Evolutionary conservation across 163 green algal species (phyloP).

Genomic region (Chlorella variabilis): DNA sequence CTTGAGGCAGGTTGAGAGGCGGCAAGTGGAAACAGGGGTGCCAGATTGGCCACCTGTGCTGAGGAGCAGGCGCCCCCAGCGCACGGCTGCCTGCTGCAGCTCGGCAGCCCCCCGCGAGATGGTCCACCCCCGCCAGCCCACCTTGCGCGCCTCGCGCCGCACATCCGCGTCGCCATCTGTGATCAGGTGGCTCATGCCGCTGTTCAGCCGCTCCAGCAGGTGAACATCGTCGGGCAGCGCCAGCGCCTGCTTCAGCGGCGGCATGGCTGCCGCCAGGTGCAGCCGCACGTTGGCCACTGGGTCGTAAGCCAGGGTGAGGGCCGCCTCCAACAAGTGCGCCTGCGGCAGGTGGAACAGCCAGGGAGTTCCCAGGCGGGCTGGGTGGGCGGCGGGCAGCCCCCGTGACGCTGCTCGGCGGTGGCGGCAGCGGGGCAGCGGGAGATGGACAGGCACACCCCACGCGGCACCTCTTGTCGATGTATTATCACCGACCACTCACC

Average conservation of each 20-base stretch:
- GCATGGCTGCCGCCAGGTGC: slow-evolving; percentile 49
- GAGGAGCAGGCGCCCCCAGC: too few relatives aligned
- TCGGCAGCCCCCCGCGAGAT: too few relatives aligned
- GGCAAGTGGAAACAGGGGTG: too few relatives aligned
- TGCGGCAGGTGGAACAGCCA: not conserved
- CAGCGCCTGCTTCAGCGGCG: slow-evolving; percentile 66
- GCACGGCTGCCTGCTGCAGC: not conserved
- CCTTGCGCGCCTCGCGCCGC: slow-evolving; percentile 50
- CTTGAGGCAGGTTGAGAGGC: too few relatives aligned
- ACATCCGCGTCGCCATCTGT: slow-evolving; percentile 79
- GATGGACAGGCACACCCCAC: too few relatives aligned
- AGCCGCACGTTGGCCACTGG: slow-evolving; percentile 75
- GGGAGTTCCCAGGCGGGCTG: not conserved
- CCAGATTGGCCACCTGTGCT: too few relatives aligned
- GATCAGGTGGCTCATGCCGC: slow-evolving; percentile 74
- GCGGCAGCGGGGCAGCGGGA: too few relatives aligned
- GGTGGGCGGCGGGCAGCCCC: not conserved
- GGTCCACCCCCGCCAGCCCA: slow-evolving; percentile 1
- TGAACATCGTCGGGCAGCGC: slow-evolving; percentile 79
- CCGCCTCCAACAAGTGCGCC: slow-evolving; percentile 65
- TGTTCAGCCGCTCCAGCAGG: slow-evolving; percentile 78
- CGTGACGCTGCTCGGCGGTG: too few relatives aligned
- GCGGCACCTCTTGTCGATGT: too few relatives aligned
- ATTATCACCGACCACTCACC: too few relatives aligned
- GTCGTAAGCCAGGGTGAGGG: slow-evolving; percentile 71